A percentile compares a stretch with the other conserved stretches of the same genome.
phyloP scores from a whole-genome alignment of 768 basidiomycete genomes.

The Dentipellis sp. region DNA sequence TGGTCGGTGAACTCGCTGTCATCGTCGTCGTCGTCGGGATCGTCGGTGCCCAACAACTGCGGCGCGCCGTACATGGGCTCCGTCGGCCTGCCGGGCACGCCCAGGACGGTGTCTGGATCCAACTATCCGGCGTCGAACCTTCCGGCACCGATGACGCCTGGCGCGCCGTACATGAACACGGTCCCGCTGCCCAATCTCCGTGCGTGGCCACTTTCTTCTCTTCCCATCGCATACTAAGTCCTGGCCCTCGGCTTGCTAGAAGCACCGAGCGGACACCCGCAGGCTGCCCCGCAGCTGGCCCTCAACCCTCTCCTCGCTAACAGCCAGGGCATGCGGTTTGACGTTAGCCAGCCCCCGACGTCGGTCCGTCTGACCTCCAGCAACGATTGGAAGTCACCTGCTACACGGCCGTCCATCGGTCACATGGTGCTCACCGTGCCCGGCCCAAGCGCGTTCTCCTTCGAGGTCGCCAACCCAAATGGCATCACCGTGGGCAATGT shows the following conservation, averaged over 20 bases:
- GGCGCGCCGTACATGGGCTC: constrained; percentile 2
- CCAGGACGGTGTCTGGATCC: constrained; percentile 5
- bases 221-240: not conserved
- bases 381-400: not conserved
- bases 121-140: constrained; percentile 1
- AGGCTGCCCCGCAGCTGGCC: not conserved
- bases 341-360: not conserved
- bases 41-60: not conserved
- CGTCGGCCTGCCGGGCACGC: constrained; percentile 10
- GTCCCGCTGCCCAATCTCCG: constrained; percentile 7
- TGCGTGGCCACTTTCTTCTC: not conserved
- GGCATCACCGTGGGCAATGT: constrained; percentile 11
- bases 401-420: not conserved
- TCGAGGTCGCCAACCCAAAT: constrained; percentile 4
- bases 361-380: not conserved
- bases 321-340: not conserved
- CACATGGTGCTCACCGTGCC: constrained; percentile 9
- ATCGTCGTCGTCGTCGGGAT: constrained; percentile 2
- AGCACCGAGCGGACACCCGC: not conserved
- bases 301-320: not conserved
- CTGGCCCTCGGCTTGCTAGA: not conserved
- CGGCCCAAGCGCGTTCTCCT: constrained; percentile 1
- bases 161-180: constrained; percentile 11
- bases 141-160: constrained; percentile 3
- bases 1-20: constrained; percentile 12